Percentiles rank a stretch among this genome's conserved stretches.
Conservation (phyloP, 2,329 filamentous ascomycete genomes). For the Colletotrichum australisinense region DNA sequence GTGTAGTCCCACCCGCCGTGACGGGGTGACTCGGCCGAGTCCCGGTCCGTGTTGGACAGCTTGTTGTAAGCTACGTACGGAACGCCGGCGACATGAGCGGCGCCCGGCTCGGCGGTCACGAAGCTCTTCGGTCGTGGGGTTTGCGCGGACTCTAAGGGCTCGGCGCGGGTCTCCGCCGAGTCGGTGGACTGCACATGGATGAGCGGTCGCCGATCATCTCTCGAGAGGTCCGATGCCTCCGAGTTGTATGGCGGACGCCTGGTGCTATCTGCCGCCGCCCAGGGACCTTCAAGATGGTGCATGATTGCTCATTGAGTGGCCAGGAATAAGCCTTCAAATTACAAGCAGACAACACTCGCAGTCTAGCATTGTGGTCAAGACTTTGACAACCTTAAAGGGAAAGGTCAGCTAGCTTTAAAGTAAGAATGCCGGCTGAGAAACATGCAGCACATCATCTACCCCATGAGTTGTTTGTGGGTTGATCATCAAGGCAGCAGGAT, state of each 20-base stretch:
- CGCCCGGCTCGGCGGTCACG: background rate
- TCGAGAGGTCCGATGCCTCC: background rate
- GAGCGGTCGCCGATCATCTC: background rate
- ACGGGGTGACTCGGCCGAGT: background rate
- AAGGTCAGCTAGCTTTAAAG: background rate
- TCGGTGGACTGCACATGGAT: background rate
- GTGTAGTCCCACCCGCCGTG: background rate
- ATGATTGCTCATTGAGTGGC: background rate
- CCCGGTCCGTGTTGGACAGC: background rate
- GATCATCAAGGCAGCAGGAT: constrained; percentile 3
- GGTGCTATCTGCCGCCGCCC: background rate
- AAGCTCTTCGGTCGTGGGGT: background rate
- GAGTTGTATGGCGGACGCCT: background rate
- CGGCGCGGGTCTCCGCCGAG: background rate
- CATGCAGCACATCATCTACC: background rate
- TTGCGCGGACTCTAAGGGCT: background rate
- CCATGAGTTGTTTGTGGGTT: background rate
- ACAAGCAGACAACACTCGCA: background rate
- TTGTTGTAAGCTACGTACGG: background rate
- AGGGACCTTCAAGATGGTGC: background rate
- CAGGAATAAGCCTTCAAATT: background rate
- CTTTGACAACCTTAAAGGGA: background rate
- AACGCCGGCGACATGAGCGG: background rate
- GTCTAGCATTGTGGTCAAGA: background rate
- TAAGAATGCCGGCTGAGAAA: background rate